A percentile compares a stretch with the other conserved stretches of the same genome.
phyloP scores from a whole-genome alignment of 805 yeast species.

The Kluyveromyces wickerhamii region DNA sequence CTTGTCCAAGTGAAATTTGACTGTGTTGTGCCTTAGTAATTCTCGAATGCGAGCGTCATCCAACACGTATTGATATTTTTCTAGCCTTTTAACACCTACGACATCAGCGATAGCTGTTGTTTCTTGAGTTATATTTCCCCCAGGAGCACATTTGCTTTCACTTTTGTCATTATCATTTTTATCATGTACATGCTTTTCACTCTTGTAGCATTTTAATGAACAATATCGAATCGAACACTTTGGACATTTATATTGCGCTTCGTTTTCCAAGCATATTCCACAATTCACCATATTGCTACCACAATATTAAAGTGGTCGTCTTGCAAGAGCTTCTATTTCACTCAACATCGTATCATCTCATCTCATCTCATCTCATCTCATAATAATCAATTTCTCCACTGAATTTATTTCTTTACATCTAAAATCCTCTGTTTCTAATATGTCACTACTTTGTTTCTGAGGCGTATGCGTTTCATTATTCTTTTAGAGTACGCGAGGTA shows the following conservation, averaged over 20 bases:
- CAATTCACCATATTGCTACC: slow-evolving; percentile 16
- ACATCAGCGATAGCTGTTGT: slow-evolving; percentile 6
- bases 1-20: slow-evolving; percentile 48
- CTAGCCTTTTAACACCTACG: slow-evolving; percentile 3
- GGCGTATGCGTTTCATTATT: no score
- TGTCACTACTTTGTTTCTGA: no score
- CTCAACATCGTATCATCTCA: no score
- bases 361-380: no score
- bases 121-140: no score
- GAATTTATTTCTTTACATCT: no score
- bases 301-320: no score
- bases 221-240: slow-evolving; percentile 42
- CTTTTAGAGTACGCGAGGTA: no score
- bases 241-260: slow-evolving; percentile 41
- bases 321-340: no score
- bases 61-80: slow-evolving; percentile 29
- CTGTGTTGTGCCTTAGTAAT: slow-evolving; percentile 37
- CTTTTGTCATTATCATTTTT: slow-evolving; percentile 3
- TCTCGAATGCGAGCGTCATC: slow-evolving; percentile 35
- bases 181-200: slow-evolving; percentile 24
- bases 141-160: no score
- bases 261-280: slow-evolving; percentile 28
- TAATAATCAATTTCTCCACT: no score
- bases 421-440: no score
- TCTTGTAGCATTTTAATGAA: slow-evolving; percentile 49